Base-by-base conservation (phyloP, 345 rosid species). In the Reutealis trisperma region DNA sequence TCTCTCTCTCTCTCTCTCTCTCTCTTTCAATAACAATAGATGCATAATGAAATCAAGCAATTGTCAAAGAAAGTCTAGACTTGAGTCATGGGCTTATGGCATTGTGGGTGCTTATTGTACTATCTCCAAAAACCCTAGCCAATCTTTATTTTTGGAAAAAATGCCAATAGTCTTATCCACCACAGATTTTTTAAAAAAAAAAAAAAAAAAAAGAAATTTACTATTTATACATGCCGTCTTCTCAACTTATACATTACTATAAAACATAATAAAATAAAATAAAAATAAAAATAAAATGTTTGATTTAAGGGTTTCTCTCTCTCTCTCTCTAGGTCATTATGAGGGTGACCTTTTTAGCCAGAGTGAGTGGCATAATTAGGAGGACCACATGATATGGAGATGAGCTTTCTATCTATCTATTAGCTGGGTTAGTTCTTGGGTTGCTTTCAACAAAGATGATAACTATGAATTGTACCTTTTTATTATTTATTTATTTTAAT, bases 171-270 rank as follows among this genome's bases (percentile, higher is more conserved):
- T 70, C 24, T 18, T 51, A 4, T 52, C 59, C 61, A 47, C 51
- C 11, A 37, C 41, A 4, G 6, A 37, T 27, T 27, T 27, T 27
- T 27, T 27, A 27, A 8, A 47, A 10, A 47, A 45, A 45, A 45
- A 7, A 45, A 45, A 12, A 45, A 45, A 8, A 45, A 11, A 45
- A 45, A 9, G 14, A 37, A 37, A 8, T 47, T 87, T 90, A 83
- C 92, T 89, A 87, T 90, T 82, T 87, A 83, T 89, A 84, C 89
- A 88, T 88, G 96, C 93, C 92, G 92, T 79, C 77, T 77, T 88
- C 82, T 78, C 84, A 84, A 76, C 81, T 81, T 75, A 52, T 47
- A 42, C 1, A 27, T 27, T 27, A 27, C 30, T 27, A 27, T 27
- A 27, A 27, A 27, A 27, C n/a, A n/a, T 27, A 27, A 27, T 27